phyloP scores from a whole-genome alignment of 2,329 filamentous ascomycete genomes.

The Alternaria infectoria region DNA sequence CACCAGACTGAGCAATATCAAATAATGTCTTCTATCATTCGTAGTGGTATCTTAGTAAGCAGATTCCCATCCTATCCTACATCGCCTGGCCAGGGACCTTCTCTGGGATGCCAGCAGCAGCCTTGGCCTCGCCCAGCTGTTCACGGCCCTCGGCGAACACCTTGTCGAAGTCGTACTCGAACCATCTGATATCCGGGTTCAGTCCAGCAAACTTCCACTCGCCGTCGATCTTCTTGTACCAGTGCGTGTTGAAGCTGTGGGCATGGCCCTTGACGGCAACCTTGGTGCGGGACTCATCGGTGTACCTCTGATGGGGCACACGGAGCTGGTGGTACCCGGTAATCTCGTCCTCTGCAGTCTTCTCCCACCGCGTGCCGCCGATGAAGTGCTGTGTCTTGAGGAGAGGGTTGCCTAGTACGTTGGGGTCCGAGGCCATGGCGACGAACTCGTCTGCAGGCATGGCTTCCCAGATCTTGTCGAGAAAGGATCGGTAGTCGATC shows the following conservation, averaged over 20 bases:
- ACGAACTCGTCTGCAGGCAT: slow-evolving; percentile 64
- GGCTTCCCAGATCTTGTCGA: slow-evolving; percentile 62
- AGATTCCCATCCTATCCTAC: not conserved
- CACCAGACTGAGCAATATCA: not conserved
- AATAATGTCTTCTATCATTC: not conserved
- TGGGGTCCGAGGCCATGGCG: slow-evolving; percentile 58
- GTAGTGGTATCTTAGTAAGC: not conserved
- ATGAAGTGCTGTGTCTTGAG: slow-evolving; percentile 66
- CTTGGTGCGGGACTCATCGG: slow-evolving; percentile 53
- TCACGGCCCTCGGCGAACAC: slow-evolving; percentile 58
- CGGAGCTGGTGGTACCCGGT: slow-evolving; percentile 64
- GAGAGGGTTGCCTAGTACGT: slow-evolving; percentile 61
- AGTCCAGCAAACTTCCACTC: slow-evolving; percentile 66
- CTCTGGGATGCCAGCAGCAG: slow-evolving; percentile 48
- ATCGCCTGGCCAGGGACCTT: slow-evolving; percentile 6
- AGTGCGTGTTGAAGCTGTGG: slow-evolving; percentile 61
- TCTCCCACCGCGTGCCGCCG: slow-evolving; percentile 60
- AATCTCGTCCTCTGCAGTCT: slow-evolving; percentile 57
- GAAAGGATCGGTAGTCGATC: slow-evolving; percentile 71
- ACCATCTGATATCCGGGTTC: slow-evolving; percentile 61
- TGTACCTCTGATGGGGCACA: slow-evolving; percentile 64
- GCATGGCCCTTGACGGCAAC: slow-evolving; percentile 63
- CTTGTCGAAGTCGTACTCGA: slow-evolving; percentile 63
- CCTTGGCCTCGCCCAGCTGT: slow-evolving; percentile 52
- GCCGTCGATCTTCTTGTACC: slow-evolving; percentile 64